Conservation (phyloP, 345 rosid genomes). For the Lepidium didymum region DNA sequence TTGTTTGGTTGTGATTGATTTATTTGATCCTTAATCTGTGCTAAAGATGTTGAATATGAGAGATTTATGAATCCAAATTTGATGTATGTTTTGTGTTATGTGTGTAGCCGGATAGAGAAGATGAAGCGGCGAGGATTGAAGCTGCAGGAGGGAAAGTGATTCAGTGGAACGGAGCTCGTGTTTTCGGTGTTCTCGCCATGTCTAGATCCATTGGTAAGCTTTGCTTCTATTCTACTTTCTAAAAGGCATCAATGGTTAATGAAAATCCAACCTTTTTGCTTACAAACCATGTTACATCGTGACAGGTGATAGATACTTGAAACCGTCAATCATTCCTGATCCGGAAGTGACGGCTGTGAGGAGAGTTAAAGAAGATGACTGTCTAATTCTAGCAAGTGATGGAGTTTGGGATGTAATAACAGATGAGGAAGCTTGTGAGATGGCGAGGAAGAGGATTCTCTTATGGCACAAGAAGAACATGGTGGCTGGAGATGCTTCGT, state of each 20-base stretch:
- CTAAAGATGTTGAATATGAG: neutral
- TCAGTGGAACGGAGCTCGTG: slow-evolving; percentile 72
- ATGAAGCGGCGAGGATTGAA: slow-evolving; percentile 69
- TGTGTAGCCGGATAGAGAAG: slow-evolving; percentile 72
- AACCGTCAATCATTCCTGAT: slow-evolving; percentile 71
- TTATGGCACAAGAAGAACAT: slow-evolving; percentile 58
- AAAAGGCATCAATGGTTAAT: neutral
- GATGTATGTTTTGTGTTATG: neutral
- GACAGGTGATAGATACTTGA: slow-evolving; percentile 72
- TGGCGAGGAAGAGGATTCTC: slow-evolving; percentile 55
- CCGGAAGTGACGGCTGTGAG: slow-evolving; percentile 53
- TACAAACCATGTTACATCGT: neutral
- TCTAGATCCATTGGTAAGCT: slow-evolving; percentile 76
- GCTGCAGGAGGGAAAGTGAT: slow-evolving; percentile 73
- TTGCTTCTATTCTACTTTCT: neutral
- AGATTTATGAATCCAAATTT: neutral
- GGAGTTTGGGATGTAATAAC: slow-evolving; percentile 79
- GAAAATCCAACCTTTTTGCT: neutral
- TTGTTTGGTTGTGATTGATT: neutral
- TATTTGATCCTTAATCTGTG: neutral
- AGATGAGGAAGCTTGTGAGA: slow-evolving; percentile 63
- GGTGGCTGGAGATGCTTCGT: slow-evolving; percentile 25
- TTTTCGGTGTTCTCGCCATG: slow-evolving; percentile 83
- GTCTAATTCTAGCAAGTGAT: slow-evolving; percentile 70
- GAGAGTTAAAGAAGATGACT: slow-evolving; percentile 61